Percentiles rank a stretch among this genome's conserved stretches.
Conservation (phyloP, 2,329 filamentous ascomycete genomes). For the Beauveria scarabaeidicola region DNA sequence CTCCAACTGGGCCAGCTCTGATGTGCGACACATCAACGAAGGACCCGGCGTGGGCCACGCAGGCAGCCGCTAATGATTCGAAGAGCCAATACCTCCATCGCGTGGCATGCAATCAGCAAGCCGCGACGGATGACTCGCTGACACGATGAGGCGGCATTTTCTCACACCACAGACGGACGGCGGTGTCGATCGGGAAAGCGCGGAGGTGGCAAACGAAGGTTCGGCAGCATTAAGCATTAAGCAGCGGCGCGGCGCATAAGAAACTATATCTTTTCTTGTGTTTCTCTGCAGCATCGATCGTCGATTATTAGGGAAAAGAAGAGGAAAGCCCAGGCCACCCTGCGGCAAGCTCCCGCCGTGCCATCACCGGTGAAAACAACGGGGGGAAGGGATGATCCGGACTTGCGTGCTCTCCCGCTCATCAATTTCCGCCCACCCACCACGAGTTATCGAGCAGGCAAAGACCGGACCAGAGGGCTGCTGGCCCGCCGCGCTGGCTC, state of each 20-base stretch:
- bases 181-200: constrained; percentile 8
- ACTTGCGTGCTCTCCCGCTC: not conserved
- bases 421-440: not conserved
- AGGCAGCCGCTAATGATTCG: not conserved
- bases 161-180: not conserved
- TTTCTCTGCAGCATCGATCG: not conserved
- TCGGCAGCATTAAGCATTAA: not conserved
- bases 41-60: not conserved
- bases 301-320: not conserved
- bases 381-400: constrained; percentile 5
- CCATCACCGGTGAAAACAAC: not conserved
- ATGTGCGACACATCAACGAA: not conserved
- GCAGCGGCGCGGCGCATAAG: not conserved
- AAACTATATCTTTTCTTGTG: not conserved
- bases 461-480: not conserved
- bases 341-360: constrained; percentile 6
- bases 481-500: not conserved
- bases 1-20: constrained; percentile 1
- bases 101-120: not conserved
- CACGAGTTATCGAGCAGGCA: constrained; percentile 2
- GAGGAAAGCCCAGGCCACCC: not conserved
- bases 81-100: not conserved
- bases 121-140: not conserved
- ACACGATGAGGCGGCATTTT: not conserved
- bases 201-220: constrained; percentile 4